A percentile compares a stretch with the other conserved stretches of the same genome.
Evolutionary conservation across 805 yeast genomes (phyloP).

Genomic region (Yarrowia sp.): DNA sequence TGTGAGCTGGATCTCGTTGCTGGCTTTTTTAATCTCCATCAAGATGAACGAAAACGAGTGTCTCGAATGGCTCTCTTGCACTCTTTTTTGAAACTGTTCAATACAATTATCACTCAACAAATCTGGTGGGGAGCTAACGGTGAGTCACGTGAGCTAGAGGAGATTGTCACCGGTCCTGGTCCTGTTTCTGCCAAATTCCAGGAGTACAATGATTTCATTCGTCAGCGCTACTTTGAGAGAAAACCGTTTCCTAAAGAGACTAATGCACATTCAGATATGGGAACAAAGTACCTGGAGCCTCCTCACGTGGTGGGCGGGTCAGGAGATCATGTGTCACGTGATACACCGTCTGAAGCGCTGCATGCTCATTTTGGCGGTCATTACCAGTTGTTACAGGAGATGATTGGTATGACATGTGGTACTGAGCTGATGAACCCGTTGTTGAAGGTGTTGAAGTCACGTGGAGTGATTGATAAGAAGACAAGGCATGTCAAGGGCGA

Average conservation of each 20-base stretch:
- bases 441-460: neutral
- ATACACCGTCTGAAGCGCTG: neutral
- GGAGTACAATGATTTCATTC: constrained; percentile 5
- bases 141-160: neutral
- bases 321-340: neutral
- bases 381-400: neutral
- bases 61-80: neutral
- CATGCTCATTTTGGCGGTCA: neutral
- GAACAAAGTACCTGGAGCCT: neutral
- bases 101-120: neutral
- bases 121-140: constrained; percentile 2
- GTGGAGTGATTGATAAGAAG: neutral
- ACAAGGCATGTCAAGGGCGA: neutral
- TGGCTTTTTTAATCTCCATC: neutral
- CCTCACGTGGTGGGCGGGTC: neutral
- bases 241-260: neutral
- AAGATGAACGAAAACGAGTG: neutral
- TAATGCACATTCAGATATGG: neutral
- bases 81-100: neutral
- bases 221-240: neutral
- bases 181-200: constrained; percentile 12
- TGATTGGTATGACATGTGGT: constrained; percentile 6
- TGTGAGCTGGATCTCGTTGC: constrained; percentile 3
- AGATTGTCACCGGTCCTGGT: constrained; percentile 13
- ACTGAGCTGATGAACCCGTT: constrained; percentile 10